A percentile compares a stretch with the other conserved stretches of the same genome.
phyloP scores from a whole-genome alignment of 2,329 filamentous ascomycete species.

The Microdochium bolleyi region DNA sequence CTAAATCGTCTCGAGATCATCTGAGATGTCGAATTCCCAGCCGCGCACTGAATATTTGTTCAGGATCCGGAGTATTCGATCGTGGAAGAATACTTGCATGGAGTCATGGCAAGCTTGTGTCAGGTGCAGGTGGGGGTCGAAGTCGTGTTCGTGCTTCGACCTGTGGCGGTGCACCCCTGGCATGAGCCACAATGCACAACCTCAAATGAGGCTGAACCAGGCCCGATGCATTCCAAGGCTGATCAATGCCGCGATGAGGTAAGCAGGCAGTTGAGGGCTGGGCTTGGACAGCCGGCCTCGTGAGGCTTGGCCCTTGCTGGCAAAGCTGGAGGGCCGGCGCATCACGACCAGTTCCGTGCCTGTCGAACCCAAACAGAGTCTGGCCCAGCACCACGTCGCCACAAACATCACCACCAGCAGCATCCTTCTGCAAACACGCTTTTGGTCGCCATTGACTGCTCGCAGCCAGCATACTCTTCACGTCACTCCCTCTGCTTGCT shows the following conservation, averaged over 20 bases:
- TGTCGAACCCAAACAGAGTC: background rate
- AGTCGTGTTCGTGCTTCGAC: no score
- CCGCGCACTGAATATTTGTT: no score
- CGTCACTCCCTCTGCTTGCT: background rate
- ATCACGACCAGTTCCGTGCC: background rate
- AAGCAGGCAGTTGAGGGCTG: background rate
- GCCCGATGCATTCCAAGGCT: background rate
- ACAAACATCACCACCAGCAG: background rate
- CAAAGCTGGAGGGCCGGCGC: background rate
- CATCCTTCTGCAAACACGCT: background rate
- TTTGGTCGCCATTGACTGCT: background rate
- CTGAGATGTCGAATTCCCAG: no score
- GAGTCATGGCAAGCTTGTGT: no score
- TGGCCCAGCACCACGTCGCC: conserved; percentile 1
- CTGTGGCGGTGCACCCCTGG: no score
- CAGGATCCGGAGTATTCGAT: no score
- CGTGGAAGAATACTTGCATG: no score
- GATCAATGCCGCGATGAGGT: background rate
- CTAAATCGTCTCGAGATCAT: no score
- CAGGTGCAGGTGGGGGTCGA: no score
- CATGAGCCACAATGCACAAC: background rate
- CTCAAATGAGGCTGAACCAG: background rate
- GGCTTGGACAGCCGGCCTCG: background rate
- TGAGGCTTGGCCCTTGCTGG: no score
- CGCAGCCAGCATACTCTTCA: background rate